phyloP scores from a whole-genome alignment of 23 red algal genomes.

The Agarophyton chilense region DNA sequence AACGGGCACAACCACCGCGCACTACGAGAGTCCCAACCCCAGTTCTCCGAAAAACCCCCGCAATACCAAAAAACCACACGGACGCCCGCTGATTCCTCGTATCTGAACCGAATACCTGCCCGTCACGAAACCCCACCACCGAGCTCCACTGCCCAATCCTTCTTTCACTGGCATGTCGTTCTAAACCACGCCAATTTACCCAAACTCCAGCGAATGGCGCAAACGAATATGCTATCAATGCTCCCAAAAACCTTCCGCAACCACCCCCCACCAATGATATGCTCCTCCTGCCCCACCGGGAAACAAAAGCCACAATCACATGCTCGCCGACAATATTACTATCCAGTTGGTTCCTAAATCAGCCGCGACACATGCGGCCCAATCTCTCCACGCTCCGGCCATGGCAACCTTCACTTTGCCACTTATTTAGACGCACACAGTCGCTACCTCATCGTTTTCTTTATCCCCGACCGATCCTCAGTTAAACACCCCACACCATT shows the following conservation, averaged over 20 bases:
- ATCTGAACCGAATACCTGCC: no score
- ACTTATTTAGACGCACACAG: conserved; percentile 35
- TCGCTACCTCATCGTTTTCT: background rate
- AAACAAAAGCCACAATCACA: conserved; percentile 1
- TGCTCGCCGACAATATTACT: background rate
- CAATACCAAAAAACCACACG: no score
- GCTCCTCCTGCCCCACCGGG: conserved; percentile 13
- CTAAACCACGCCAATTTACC: conserved; percentile 2
- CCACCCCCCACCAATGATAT: background rate
- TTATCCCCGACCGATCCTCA: background rate
- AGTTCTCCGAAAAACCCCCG: no score
- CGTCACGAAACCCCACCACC: no score
- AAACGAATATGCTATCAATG: background rate
- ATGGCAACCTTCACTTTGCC: conserved; percentile 23
- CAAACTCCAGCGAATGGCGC: background rate
- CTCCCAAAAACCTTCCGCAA: background rate
- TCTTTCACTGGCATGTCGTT: conserved; percentile 32
- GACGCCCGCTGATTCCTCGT: no score
- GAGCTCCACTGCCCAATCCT: conserved; percentile 14
- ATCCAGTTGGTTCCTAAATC: background rate
- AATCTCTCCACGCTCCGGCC: background rate
- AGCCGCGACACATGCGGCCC: conserved; percentile 25
- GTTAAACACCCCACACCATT: conserved; percentile 38
- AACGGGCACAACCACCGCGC: no score
- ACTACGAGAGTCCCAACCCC: no score